Percentiles rank a stretch among this genome's conserved stretches.
phyloP scores from a whole-genome alignment of 2,329 filamentous ascomycete genomes.

The Fusarium algeriense region DNA sequence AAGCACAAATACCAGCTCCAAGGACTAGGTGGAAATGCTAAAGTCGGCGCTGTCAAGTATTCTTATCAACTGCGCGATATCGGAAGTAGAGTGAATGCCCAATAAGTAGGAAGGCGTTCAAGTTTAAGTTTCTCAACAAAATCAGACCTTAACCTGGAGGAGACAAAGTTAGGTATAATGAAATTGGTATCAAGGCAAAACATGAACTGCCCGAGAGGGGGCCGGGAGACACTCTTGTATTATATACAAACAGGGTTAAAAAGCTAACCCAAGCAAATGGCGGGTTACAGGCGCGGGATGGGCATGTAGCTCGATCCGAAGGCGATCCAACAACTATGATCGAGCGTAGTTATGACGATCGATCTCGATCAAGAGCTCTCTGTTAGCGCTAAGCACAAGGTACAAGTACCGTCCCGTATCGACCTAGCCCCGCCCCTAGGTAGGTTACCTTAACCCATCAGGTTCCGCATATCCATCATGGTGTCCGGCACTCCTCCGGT shows the following conservation, averaged over 20 bases:
- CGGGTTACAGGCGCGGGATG: conserved; percentile 17
- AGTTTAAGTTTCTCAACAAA: background rate
- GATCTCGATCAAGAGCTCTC: conserved; percentile 47
- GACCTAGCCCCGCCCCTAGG: conserved; percentile 1
- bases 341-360: conserved; percentile 47
- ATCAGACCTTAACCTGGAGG: background rate
- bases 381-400: conserved; percentile 41
- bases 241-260: conserved; percentile 34
- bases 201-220: background rate
- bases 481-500: conserved; percentile 25
- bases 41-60: background rate
- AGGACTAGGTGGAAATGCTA: background rate
- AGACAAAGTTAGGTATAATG: background rate
- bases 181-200: background rate
- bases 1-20: background rate
- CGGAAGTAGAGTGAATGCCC: background rate
- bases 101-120: background rate
- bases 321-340: conserved; percentile 43
- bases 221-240: conserved; percentile 15
- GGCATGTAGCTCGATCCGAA: conserved; percentile 41
- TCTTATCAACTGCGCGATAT: background rate
- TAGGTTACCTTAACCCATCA: background rate
- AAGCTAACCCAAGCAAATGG: conserved; percentile 20
- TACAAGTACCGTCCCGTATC: conserved; percentile 43
- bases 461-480: conserved; percentile 17